A percentile compares a stretch with the other conserved stretches of the same genome.
Evolutionary conservation across 345 rosid species (phyloP).

Genomic region (Streptanthus diversifolius): DNA sequence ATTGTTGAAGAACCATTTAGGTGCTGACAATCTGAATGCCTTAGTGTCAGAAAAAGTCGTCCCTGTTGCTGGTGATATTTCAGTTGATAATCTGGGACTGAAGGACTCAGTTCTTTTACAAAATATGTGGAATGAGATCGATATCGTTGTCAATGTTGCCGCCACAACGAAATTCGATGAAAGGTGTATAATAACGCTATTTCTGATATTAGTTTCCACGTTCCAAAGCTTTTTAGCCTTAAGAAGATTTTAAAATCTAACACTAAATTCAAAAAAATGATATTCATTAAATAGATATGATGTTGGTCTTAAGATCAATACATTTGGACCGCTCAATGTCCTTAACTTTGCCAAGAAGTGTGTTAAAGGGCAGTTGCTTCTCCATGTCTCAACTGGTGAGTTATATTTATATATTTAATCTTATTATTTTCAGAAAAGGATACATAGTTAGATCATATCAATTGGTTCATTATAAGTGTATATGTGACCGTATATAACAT

Average conservation of each 20-base stretch:
- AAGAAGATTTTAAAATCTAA: background rate
- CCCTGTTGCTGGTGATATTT: constrained; percentile 52
- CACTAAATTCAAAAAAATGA: no score
- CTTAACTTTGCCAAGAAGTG: constrained; percentile 56
- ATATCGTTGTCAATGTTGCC: constrained; percentile 58
- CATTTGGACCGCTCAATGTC: constrained; percentile 56
- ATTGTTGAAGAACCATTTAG: constrained; percentile 43
- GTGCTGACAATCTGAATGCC: constrained; percentile 32
- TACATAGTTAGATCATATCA: background rate
- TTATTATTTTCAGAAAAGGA: background rate
- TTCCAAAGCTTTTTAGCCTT: background rate
- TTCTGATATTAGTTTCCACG: background rate
- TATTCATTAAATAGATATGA: no score
- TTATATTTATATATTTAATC: background rate
- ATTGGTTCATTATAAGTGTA: background rate
- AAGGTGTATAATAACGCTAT: constrained; percentile 36
- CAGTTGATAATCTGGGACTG: constrained; percentile 47
- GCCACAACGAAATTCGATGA: constrained; percentile 77
- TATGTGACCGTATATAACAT: background rate
- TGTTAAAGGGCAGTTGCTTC: constrained; percentile 40
- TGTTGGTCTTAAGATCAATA: constrained; percentile 52
- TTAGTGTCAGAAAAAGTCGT: constrained; percentile 49
- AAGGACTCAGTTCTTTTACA: constrained; percentile 37
- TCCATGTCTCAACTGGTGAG: constrained; percentile 41
- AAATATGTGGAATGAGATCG: constrained; percentile 46